These are phyloP conservation scores for Posidonia australis DNA, from an alignment of 106 monocot genomes.

Conservation along the genomic window DNA sequence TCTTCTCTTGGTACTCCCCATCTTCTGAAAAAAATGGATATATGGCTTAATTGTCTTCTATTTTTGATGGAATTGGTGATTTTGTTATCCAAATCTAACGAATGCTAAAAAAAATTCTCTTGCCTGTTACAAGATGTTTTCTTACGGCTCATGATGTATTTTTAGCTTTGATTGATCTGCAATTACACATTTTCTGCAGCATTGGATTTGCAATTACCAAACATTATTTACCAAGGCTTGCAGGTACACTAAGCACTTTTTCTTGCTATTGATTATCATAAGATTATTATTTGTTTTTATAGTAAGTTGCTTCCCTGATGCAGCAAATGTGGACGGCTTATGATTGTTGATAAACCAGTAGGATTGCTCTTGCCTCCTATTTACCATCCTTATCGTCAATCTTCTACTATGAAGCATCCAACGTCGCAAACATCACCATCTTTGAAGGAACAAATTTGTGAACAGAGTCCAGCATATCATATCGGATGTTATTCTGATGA, in stretches of 20 bases:
- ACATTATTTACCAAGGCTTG: constrained; percentile 63
- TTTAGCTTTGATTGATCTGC: background rate
- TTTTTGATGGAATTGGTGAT: too few species aligned
- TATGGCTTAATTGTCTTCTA: too few species aligned
- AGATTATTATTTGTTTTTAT: background rate
- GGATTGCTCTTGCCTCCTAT: constrained; percentile 73
- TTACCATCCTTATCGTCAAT: constrained; percentile 34
- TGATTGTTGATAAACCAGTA: constrained; percentile 57
- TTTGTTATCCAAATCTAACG: too few species aligned
- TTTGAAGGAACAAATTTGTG: constrained; percentile 19
- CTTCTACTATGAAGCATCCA: background rate
- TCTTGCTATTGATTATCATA: constrained; percentile 6
- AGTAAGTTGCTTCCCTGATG: background rate
- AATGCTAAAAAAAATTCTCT: too few species aligned
- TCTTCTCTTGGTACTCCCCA: constrained; percentile 52
- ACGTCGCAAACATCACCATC: constrained; percentile 14
- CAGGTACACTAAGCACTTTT: constrained; percentile 31
- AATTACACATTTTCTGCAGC: constrained; percentile 32
- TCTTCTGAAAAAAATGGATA: background rate
- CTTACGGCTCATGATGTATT: background rate
- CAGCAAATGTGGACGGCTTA: constrained; percentile 74
- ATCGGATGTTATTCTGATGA: constrained; percentile 62
- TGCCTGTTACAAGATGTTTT: too few species aligned
- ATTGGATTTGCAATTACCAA: constrained; percentile 72
- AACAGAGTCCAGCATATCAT: constrained; percentile 43